Evolutionary conservation across 2,329 filamentous ascomycete genomes (phyloP), one percentile per base, ranked within the genome.

Genomic region (Colletotrichum neosansevieriae): DNA sequence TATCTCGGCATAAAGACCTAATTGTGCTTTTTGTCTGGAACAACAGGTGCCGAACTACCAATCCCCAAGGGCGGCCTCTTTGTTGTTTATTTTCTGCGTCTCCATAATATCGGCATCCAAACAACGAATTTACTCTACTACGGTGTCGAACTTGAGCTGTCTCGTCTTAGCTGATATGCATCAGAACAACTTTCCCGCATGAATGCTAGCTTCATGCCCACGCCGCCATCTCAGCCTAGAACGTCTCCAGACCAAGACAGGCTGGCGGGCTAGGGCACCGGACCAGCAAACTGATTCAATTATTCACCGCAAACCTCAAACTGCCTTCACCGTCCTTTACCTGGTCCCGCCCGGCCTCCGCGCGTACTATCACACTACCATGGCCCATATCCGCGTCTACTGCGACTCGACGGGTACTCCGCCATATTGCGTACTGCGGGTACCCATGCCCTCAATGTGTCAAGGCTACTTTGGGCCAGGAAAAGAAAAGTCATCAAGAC

Each of bases 221-320:
- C 13, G 59, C 51, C 64, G 45, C 59, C 59, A 50, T n/a, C 17
- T 42, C 34, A 63, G 40, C 49, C 65, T 49, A 54, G 47, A 54
- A 50, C 36, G n/a, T 42, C 47, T 54, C 38, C 36, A 58, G 29
- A 58, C 38, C 40, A 19, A 29, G 32, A 38, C 21, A 32, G 34
- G 50, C 51, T 61, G 42, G 17, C 50, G 34, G 29, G 42, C 58
- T 63, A 38, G 54, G 21, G 40, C 54, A 58, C 50, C 53, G 24
- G 47, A 36, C 54, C 65, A 58, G 45, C 53, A 54, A 40, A 63
- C 44, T 51, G 45, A 40, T 63, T 44, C 17, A n/a, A n/a, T 58
- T 58, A 59, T 58, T 63, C 64, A 67, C 64, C 64, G 64, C 64
- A 67, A 58, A 63, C 32, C 42, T 58, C 57, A 29, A 47, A 36